Evolutionary conservation across 2,329 filamentous ascomycete species (phyloP).

Genomic region (Thielaviopsis populi): DNA sequence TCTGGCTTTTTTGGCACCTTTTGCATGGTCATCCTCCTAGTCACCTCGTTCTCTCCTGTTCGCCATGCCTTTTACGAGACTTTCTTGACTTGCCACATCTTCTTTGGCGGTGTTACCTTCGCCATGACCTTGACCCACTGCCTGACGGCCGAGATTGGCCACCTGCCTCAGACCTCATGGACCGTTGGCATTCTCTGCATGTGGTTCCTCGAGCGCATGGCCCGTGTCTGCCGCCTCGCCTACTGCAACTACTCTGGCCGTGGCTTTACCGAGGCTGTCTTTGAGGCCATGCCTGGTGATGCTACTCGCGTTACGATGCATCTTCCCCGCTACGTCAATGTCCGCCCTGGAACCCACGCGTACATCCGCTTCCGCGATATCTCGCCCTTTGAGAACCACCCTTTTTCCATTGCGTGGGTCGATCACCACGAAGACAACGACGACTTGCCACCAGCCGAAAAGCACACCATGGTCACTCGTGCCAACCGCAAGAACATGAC

Average conservation of each 20-base stretch:
- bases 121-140: slow-evolving; percentile 68
- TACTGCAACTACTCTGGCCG: slow-evolving; percentile 49
- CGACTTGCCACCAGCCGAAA: slow-evolving; percentile 29
- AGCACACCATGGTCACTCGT: slow-evolving; percentile 25
- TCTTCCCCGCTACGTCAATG: slow-evolving; percentile 49
- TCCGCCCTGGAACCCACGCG: slow-evolving; percentile 57
- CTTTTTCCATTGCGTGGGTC: slow-evolving; percentile 66
- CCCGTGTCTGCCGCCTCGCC: slow-evolving; percentile 46
- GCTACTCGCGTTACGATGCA: slow-evolving; percentile 55
- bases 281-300: slow-evolving; percentile 56
- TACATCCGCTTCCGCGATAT: slow-evolving; percentile 57
- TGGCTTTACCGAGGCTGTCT: slow-evolving; percentile 47
- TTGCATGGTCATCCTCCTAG: slow-evolving; percentile 48
- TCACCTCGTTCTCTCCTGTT: slow-evolving; percentile 62
- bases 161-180: slow-evolving; percentile 57
- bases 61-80: slow-evolving; percentile 96
- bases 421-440: slow-evolving; percentile 35
- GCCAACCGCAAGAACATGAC: slow-evolving; percentile 30
- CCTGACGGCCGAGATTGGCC: slow-evolving; percentile 48
- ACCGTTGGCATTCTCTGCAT: slow-evolving; percentile 59
- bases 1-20: slow-evolving; percentile 48
- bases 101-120: slow-evolving; percentile 53
- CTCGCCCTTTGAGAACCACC: slow-evolving; percentile 57
- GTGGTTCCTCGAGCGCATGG: slow-evolving; percentile 58
- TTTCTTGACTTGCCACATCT: slow-evolving; percentile 75